Evolutionary conservation across 345 rosid species (phyloP), one percentile per base, ranked within the genome.

Genomic region (Citrus unshiu): DNA sequence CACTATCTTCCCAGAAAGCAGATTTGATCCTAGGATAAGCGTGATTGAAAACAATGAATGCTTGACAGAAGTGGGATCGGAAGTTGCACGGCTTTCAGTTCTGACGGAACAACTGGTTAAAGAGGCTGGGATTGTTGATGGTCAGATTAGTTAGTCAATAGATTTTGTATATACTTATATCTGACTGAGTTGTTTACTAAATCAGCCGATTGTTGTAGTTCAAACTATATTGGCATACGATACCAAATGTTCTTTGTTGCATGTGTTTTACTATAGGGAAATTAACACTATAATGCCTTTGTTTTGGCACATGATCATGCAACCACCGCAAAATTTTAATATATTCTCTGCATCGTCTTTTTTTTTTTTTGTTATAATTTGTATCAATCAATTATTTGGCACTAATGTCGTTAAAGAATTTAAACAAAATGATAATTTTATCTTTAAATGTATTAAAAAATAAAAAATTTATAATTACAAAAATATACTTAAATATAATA

Each of bases 61-160:
- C 77, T 70, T 95, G 9, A 74, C 76, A 2, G 87, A 92, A 86
- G 87, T 91, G 22, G 77, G 80, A 84, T 30, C 88, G 24, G 92
- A 84, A 75, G 88, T 95, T 46, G 79, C 64, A 46, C 86, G 86
- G 82, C 87, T 95, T 30, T 89, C 92, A 51, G 83, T 89, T 54
- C 78, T 93, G 85, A 85, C 93, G 18, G 95, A 93, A 72, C 86
- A 84, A 78, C 91, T 93, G 6, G 83, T 92, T 74, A 85, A 86
- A 86, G 87, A 89, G 70, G 94, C 98, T 24, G 95, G 95, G 66
- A 75, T 90, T 75, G 72, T 75, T 62, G 84, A 57, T 61, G 84
- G 69, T 70, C 78, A 46, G 64, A 76, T 75, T 58, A 68, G 49
- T 72, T 46, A 54, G 51, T 62, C 39, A 21, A 71, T 58, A 81